Percentiles rank a stretch among this genome's conserved stretches.
Evolutionary conservation across 306 rosid genomes (phyloP).

Genomic region (Prunus armeniaca): DNA sequence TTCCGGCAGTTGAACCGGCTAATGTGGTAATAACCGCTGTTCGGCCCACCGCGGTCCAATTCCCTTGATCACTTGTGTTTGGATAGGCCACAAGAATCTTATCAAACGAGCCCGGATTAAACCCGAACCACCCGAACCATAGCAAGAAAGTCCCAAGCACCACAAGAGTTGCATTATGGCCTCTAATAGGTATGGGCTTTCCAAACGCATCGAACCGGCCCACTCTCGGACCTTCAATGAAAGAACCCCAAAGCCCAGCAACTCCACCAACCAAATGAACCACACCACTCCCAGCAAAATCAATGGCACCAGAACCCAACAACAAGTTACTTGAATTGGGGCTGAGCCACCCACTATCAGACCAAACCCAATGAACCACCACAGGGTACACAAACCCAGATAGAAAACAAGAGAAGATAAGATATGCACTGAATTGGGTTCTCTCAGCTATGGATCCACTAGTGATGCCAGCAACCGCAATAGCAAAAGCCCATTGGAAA

Average conservation of each 20-base stretch:
- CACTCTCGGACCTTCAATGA: slow-evolving; percentile 63
- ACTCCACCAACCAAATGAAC: slow-evolving; percentile 76
- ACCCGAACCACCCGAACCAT: slow-evolving; percentile 88
- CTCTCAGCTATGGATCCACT: slow-evolving; percentile 81
- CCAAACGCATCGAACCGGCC: slow-evolving; percentile 64
- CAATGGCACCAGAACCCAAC: slow-evolving; percentile 66
- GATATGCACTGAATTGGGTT: slow-evolving; percentile 68
- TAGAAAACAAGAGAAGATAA: slow-evolving; percentile 59
- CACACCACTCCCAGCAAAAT: slow-evolving; percentile 78
- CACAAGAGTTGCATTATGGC: slow-evolving; percentile 65
- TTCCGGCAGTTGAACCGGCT: slow-evolving; percentile 52
- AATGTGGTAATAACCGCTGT: slow-evolving; percentile 53
- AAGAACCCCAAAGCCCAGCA: slow-evolving; percentile 74
- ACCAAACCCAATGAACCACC: slow-evolving; percentile 81
- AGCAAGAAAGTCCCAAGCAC: slow-evolving; percentile 65
- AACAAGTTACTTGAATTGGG: slow-evolving; percentile 37
- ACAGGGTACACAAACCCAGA: slow-evolving; percentile 73
- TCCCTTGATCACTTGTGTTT: slow-evolving; percentile 25
- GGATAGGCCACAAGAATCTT: slow-evolving; percentile 54
- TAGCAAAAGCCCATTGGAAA: slow-evolving; percentile 82
- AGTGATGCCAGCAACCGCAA: slow-evolving; percentile 70
- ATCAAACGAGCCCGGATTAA: slow-evolving; percentile 61
- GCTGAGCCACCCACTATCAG: slow-evolving; percentile 69
- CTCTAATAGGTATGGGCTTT: slow-evolving; percentile 42
- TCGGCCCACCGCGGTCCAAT: slow-evolving; percentile 58